These are phyloP conservation scores for Dimocarpus longan DNA, from an alignment of 345 rosid genomes.

Conservation along the genomic window DNA sequence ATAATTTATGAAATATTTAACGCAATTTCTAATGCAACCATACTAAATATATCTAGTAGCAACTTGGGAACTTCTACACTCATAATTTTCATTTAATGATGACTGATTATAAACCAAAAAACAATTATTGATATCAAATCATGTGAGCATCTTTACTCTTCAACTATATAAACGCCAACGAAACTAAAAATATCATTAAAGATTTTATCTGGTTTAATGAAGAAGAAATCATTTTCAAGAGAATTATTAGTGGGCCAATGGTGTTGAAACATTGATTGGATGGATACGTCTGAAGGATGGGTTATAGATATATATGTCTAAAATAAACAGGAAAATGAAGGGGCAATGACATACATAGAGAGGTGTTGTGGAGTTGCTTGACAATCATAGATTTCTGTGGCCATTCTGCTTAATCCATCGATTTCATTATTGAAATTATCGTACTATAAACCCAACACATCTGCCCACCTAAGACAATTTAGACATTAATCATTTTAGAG, in stretches of 20 bases:
- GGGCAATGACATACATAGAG: too few relatives aligned
- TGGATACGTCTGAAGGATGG: not conserved
- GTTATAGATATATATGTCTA: not conserved
- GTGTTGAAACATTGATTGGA: slow-evolving; percentile 10
- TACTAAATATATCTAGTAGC: not conserved
- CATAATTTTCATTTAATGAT: too few relatives aligned
- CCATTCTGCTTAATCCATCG: not conserved
- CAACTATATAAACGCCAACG: too few relatives aligned
- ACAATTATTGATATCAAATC: too few relatives aligned
- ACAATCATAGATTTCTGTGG: slow-evolving; percentile 4
- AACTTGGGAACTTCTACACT: not conserved
- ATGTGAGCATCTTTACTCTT: too few relatives aligned
- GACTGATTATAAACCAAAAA: too few relatives aligned
- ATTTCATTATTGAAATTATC: not conserved
- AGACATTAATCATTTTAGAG: too few relatives aligned
- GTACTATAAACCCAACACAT: too few relatives aligned
- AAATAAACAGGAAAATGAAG: not conserved
- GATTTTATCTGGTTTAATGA: not conserved
- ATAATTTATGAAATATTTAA: too few relatives aligned
- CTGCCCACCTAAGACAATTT: too few relatives aligned
- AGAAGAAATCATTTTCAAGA: slow-evolving; percentile 7
- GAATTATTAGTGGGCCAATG: slow-evolving; percentile 28
- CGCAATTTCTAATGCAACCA: not conserved
- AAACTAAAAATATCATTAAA: too few relatives aligned
- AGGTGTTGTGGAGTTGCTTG: slow-evolving; percentile 1